These are phyloP conservation scores for Wickerhamomyces subpelliculosus DNA, from an alignment of 805 yeast species.

Conservation along the genomic window DNA sequence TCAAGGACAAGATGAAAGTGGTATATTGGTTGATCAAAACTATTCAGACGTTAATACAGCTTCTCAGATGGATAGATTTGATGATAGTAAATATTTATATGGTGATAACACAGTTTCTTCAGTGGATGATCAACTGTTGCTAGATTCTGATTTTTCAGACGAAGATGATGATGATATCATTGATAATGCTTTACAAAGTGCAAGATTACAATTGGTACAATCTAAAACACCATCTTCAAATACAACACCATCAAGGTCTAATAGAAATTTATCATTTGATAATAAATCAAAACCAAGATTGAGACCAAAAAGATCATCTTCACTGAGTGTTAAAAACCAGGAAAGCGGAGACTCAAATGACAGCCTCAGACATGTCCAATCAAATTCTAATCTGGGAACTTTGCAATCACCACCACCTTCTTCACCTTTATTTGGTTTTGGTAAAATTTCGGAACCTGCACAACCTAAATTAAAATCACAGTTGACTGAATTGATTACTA, in stretches of 20 bases:
- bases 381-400: neutral
- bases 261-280: slow-evolving; percentile 17
- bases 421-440: neutral
- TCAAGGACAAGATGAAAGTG: slow-evolving; percentile 7
- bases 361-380: neutral
- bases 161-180: slow-evolving; percentile 31
- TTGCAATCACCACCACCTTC: neutral
- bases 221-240: slow-evolving; percentile 13
- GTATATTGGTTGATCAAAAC: slow-evolving; percentile 18
- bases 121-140: slow-evolving; percentile 20
- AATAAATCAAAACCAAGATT: slow-evolving; percentile 6
- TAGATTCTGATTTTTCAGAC: slow-evolving; percentile 28
- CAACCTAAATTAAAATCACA: slow-evolving; percentile 21
- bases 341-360: neutral
- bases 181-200: too few species aligned
- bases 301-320: slow-evolving; percentile 11
- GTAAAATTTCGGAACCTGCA: neutral
- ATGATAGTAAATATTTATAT: slow-evolving; percentile 11
- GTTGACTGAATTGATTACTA: slow-evolving; percentile 38
- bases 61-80: slow-evolving; percentile 8
- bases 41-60: slow-evolving; percentile 18
- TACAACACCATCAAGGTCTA: slow-evolving; percentile 9
- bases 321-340: slow-evolving; percentile 1
- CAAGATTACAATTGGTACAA: slow-evolving; percentile 25
- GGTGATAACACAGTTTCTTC: slow-evolving; percentile 20